phyloP scores from a whole-genome alignment of 2,329 filamentous ascomycete genomes.

The Ophiostoma piceae region DNA sequence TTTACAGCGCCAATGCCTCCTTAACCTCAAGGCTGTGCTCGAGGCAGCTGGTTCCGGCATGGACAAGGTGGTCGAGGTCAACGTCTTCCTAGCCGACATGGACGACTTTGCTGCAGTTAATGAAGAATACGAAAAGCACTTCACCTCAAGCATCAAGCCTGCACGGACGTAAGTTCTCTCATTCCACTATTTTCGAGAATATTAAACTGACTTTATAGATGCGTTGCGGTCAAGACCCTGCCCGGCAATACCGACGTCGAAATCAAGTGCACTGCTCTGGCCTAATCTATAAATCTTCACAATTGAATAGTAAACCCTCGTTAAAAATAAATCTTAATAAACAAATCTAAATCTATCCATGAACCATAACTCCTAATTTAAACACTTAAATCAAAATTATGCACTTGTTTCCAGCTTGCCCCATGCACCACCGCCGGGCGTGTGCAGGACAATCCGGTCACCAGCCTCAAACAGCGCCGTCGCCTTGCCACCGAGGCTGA shows the following conservation, averaged over 20 bases:
- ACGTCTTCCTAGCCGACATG: not conserved
- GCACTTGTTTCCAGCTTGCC: slow-evolving; percentile 32
- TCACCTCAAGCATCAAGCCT: not conserved
- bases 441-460: slow-evolving; percentile 56
- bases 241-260: not conserved
- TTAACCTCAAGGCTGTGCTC: not conserved
- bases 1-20: not conserved
- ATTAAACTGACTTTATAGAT: not conserved
- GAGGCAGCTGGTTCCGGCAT: not conserved
- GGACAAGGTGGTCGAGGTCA: not conserved
- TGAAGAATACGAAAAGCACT: not conserved
- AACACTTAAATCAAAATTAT: not conserved
- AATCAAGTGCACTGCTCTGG: not conserved
- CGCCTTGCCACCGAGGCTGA: slow-evolving; percentile 57
- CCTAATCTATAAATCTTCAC: not conserved
- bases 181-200: not conserved
- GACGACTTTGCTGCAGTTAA: not conserved
- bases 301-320: too few species aligned
- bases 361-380: not conserved
- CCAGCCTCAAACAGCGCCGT: slow-evolving; percentile 53
- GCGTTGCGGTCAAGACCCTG: not conserved
- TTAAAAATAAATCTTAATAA: not conserved
- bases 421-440: slow-evolving; percentile 60
- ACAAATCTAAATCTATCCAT: not conserved
- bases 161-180: not conserved